phyloP scores from a whole-genome alignment of 208 protist genomes.

The Leishmania aethiopica region DNA sequence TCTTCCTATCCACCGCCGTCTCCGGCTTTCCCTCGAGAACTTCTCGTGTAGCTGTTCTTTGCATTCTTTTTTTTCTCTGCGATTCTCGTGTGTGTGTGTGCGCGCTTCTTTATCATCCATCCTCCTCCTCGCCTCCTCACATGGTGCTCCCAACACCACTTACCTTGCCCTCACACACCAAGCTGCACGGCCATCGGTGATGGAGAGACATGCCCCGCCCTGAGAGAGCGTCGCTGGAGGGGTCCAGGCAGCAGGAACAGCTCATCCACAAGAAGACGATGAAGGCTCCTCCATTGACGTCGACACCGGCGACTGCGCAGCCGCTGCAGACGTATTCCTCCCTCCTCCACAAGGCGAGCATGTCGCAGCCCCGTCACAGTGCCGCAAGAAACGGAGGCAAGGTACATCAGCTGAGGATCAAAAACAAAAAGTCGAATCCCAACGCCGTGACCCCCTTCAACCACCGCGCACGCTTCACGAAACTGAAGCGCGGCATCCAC shows the following conservation, averaged over 20 bases:
- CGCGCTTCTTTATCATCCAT: background rate
- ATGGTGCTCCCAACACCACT: background rate
- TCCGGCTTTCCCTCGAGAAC: background rate
- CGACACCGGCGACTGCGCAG: background rate
- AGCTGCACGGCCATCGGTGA: background rate
- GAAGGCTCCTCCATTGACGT: background rate
- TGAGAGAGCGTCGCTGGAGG: background rate
- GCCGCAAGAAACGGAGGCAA: background rate
- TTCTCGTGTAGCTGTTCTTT: background rate
- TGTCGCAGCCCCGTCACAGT: background rate
- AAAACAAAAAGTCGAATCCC: constrained; percentile 41
- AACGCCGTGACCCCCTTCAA: constrained; percentile 34
- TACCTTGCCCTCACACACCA: background rate
- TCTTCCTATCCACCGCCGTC: too few species aligned
- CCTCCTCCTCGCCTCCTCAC: background rate
- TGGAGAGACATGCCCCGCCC: background rate
- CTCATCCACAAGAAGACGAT: background rate
- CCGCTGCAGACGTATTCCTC: background rate
- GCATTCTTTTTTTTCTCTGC: background rate
- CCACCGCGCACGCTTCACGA: constrained; percentile 41
- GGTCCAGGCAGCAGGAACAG: background rate
- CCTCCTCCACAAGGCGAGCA: background rate
- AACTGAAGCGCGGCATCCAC: constrained; percentile 44
- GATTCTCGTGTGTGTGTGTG: too few species aligned
- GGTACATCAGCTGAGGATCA: background rate